Evolutionary conservation across 257 asterid genomes (phyloP).

Genomic region (Vinca minor): DNA sequence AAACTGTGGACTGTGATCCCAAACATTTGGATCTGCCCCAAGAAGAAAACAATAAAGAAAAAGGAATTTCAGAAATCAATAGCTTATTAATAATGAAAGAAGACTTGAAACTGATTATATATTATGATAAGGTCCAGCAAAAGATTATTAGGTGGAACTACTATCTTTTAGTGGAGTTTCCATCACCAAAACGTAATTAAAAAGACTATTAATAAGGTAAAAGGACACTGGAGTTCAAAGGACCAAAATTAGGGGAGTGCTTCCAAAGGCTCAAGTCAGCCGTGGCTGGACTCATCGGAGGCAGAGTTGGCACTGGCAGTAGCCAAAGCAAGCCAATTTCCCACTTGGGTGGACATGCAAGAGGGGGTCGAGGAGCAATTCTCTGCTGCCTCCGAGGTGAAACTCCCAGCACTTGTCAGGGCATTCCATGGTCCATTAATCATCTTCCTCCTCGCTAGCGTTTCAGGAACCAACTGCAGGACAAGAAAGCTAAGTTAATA

Average conservation of each 20-base stretch:
- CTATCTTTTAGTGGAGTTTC: not conserved
- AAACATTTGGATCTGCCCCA: too few species aligned
- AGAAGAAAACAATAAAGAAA: too few species aligned
- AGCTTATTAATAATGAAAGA: too few species aligned
- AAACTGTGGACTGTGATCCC: too few species aligned
- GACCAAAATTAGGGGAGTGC: not conserved
- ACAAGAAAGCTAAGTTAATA: not conserved
- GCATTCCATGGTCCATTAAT: constrained; percentile 7
- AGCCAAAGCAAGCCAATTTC: constrained; percentile 62
- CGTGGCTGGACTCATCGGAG: constrained; percentile 39
- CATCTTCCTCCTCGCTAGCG: constrained; percentile 1
- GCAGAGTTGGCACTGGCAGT: constrained; percentile 38
- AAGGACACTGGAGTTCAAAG: too few species aligned
- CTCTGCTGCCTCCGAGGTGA: constrained; percentile 12
- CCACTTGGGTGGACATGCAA: constrained; percentile 28
- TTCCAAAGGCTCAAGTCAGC: constrained; percentile 4
- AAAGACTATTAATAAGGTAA: not conserved
- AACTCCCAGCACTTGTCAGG: constrained; percentile 5
- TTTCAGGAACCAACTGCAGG: constrained; percentile 10
- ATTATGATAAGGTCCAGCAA: not conserved
- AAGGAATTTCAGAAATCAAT: too few species aligned
- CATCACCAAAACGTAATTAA: not conserved
- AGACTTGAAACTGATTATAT: not conserved
- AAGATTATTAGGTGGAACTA: not conserved
- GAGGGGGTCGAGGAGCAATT: constrained; percentile 29